Base-by-base conservation (phyloP, 345 rosid genomes). In the Durio zibethinus region DNA sequence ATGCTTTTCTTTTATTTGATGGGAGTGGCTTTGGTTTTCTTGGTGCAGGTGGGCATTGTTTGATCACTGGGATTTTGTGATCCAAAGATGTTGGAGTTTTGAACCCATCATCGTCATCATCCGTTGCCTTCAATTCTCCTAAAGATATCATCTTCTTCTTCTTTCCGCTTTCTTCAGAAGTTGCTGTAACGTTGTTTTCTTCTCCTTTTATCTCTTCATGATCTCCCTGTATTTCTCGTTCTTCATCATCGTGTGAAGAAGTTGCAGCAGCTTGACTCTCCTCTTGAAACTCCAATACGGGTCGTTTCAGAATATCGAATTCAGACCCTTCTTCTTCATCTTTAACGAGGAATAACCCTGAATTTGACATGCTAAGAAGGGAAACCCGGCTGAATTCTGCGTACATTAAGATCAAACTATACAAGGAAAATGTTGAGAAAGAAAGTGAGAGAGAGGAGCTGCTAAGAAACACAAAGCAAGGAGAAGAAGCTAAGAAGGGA, bases 31-130 rank as follows among this genome's bases (percentile, higher is more conserved):
- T 54, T 3, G 67, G 79, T 74, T 86, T 90, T 77, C 71, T 85
- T 0, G 95, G 95, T 35, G 88, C 89, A 4, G 89, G 85, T 45
- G 94, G 93, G 52, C 95, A 91, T 62, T 82, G 79, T 72, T 36
- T 83, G 8, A 35, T 74, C 48, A 10, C 80, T 12, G 89, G 86
- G 68, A 88, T 89, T 84, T 80, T 88, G 61, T 85, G 89, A 53
- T 81, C 83, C 61, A 52, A 71, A 5, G 90, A 82, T 36, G 91
- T 87, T 16, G 93, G 94, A 56, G 95, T 91, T 80, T 72, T 89
- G 86, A 88, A 89, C 33, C 93, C 91, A 16, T 87, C 88, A 33
- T 85, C 81, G 0, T 83, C 83, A 4, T 77, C 82, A 12, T 59
- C 76, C 1, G 33, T 43, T 11, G 50, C 74, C 12, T 40, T 14